Evolutionary conservation across 352 stramenopile genomes (phyloP).

Genomic region (Globisporangium nodosum): DNA sequence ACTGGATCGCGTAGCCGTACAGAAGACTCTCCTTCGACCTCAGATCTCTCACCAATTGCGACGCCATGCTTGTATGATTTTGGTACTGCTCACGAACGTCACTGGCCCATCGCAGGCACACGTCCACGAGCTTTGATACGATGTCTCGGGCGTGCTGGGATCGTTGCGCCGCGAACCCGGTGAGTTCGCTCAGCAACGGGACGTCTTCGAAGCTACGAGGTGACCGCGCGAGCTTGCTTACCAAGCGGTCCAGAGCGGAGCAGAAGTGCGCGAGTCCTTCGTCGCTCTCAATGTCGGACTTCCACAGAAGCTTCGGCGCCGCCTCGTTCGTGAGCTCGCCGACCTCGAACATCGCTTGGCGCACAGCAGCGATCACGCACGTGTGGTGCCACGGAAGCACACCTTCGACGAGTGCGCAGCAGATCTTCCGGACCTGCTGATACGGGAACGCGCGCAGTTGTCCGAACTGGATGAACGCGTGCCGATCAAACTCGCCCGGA

Average conservation of each 20-base stretch:
- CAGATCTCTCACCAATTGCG: constrained; percentile 3
- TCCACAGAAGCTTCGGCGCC: constrained; percentile 20
- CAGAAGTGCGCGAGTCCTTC: background rate
- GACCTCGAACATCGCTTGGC: constrained; percentile 42
- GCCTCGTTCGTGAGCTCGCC: constrained; percentile 28
- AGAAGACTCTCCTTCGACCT: constrained; percentile 34
- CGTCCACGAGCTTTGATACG: background rate
- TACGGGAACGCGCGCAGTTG: constrained; percentile 38
- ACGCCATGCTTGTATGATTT: background rate
- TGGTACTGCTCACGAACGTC: constrained; percentile 5
- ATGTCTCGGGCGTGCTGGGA: background rate
- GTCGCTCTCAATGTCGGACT: constrained; percentile 27
- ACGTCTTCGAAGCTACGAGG: constrained; percentile 8
- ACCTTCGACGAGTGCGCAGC: constrained; percentile 33
- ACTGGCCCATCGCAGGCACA: constrained; percentile 7
- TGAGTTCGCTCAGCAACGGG: constrained; percentile 4
- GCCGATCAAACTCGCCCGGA: constrained; percentile 18
- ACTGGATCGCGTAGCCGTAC: constrained; percentile 34
- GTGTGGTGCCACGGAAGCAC: constrained; percentile 34
- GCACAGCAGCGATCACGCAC: constrained; percentile 28
- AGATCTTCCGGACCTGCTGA: constrained; percentile 41
- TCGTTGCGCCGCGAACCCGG: constrained; percentile 5
- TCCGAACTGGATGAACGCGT: constrained; percentile 26
- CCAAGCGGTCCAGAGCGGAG: constrained; percentile 12
- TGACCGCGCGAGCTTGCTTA: constrained; percentile 1